Evolutionary conservation across 2,329 filamentous ascomycete genomes (phyloP).

Genomic region (Chrysoporthe cubensis): DNA sequence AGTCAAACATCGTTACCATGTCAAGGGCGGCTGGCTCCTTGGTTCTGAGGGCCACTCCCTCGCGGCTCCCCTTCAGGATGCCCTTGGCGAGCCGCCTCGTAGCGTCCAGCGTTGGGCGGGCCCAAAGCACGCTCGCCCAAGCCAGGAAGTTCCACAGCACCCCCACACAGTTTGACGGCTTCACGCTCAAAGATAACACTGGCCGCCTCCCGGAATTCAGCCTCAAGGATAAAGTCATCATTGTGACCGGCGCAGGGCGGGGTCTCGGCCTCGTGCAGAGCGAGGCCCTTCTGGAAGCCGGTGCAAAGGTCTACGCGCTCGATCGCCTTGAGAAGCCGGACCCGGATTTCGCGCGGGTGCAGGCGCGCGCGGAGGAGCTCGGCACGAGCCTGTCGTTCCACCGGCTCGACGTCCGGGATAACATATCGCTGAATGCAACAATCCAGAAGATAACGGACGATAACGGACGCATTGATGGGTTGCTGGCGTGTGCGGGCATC

Average conservation of each 20-base stretch:
- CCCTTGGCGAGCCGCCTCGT: background rate
- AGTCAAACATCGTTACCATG: slow-evolving; percentile 8
- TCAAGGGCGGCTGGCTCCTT: slow-evolving; percentile 15
- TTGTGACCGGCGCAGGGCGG: slow-evolving; percentile 77
- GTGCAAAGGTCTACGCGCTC: slow-evolving; percentile 70
- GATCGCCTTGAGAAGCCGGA: slow-evolving; percentile 64
- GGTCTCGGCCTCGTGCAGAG: slow-evolving; percentile 79
- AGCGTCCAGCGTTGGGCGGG: background rate
- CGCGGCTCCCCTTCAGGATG: slow-evolving; percentile 9
- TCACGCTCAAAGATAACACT: slow-evolving; percentile 18
- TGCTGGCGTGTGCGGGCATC: slow-evolving; percentile 72
- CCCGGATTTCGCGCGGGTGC: slow-evolving; percentile 65
- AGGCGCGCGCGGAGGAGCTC: slow-evolving; percentile 67
- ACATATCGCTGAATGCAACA: slow-evolving; percentile 66
- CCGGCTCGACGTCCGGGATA: slow-evolving; percentile 79
- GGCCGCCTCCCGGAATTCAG: slow-evolving; percentile 71
- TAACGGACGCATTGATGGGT: slow-evolving; percentile 76
- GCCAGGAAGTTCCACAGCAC: slow-evolving; percentile 19
- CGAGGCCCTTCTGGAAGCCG: slow-evolving; percentile 79
- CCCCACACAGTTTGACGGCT: slow-evolving; percentile 2
- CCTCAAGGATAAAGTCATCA: slow-evolving; percentile 72
- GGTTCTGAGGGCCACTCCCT: slow-evolving; percentile 1
- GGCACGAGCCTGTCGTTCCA: slow-evolving; percentile 73
- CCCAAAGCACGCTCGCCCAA: background rate
- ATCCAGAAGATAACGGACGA: slow-evolving; percentile 70